A percentile compares a stretch with the other conserved stretches of the same genome.
These are phyloP conservation scores for Crithidia bombi DNA, from an alignment of 208 protist species.

Conservation along the genomic window DNA sequence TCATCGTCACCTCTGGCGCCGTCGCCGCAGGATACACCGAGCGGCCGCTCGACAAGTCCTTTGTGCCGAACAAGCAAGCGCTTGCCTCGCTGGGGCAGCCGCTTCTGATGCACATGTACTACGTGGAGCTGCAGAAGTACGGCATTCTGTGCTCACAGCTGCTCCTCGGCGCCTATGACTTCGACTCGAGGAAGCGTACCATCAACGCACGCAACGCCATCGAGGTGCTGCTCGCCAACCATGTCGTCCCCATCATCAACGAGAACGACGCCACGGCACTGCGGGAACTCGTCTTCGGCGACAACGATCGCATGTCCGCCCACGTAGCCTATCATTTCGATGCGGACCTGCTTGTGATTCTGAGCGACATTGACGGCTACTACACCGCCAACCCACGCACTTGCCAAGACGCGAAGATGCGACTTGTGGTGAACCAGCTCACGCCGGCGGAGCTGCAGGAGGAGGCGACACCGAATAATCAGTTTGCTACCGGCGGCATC, in stretches of 20 bases:
- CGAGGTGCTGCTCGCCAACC: slow-evolving; percentile 44
- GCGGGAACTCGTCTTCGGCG: slow-evolving; percentile 51
- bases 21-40: slow-evolving; percentile 67
- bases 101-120: slow-evolving; percentile 47
- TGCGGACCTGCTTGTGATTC: slow-evolving; percentile 73
- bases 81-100: slow-evolving; percentile 28
- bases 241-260: slow-evolving; percentile 68
- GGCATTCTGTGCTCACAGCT: slow-evolving; percentile 49
- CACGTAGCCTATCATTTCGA: slow-evolving; percentile 70
- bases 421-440: slow-evolving; percentile 27
- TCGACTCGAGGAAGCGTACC: slow-evolving; percentile 63
- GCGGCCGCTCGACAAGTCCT: slow-evolving; percentile 50
- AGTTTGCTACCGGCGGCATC: slow-evolving; percentile 41
- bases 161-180: slow-evolving; percentile 65
- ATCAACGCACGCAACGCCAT: slow-evolving; percentile 57
- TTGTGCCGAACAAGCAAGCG: slow-evolving; percentile 32
- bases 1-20: slow-evolving; percentile 78
- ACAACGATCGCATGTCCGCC: slow-evolving; percentile 68
- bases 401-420: slow-evolving; percentile 35
- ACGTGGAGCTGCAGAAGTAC: slow-evolving; percentile 68
- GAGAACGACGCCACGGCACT: slow-evolving; percentile 45
- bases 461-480: slow-evolving; percentile 36
- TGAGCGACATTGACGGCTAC: slow-evolving; percentile 90
- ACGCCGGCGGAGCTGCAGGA: slow-evolving; percentile 21
- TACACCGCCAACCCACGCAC: slow-evolving; percentile 54